Evolutionary conservation across 176 grass and related monocot genomes (phyloP).

Genomic region (Leersia perrieri): DNA sequence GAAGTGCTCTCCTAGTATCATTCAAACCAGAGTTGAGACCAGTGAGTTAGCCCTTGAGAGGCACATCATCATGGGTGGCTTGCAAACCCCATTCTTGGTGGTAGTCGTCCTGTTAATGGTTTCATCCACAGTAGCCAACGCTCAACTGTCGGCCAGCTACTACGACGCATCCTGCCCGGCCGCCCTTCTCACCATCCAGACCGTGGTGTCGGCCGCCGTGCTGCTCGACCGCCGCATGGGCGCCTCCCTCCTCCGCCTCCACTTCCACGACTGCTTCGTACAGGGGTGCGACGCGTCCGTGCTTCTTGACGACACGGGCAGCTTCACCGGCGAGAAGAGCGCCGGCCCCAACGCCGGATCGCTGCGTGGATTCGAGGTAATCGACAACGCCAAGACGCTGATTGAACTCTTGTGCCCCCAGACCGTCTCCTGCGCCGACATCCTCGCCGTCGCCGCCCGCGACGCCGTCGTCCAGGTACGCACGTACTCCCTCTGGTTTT

Average conservation of each 20-base stretch:
- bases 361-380: conserved; percentile 45
- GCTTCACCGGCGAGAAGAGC: conserved; percentile 58
- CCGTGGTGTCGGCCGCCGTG: conserved; percentile 48
- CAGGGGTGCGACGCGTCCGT: conserved; percentile 63
- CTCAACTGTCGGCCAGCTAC: conserved; percentile 70
- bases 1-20: neutral
- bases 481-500: too few relatives aligned
- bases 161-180: conserved; percentile 62
- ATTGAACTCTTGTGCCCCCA: conserved; percentile 48
- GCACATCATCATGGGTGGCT: too few relatives aligned
- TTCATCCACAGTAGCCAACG: conserved; percentile 29
- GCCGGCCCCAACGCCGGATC: conserved; percentile 53
- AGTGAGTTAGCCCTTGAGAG: neutral
- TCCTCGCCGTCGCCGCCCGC: conserved; percentile 54
- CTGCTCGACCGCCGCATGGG: conserved; percentile 54
- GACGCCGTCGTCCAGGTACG: conserved; percentile 58
- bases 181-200: conserved; percentile 50
- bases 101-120: conserved; percentile 21
- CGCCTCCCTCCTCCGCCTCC: conserved; percentile 69
- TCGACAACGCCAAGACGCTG: conserved; percentile 52
- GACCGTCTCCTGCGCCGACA: conserved; percentile 69
- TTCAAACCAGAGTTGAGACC: neutral
- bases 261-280: conserved; percentile 80
- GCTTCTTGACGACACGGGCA: conserved; percentile 57
- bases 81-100: neutral